phyloP scores from a whole-genome alignment of 805 yeast genomes.

The Ogataea philodendri region DNA sequence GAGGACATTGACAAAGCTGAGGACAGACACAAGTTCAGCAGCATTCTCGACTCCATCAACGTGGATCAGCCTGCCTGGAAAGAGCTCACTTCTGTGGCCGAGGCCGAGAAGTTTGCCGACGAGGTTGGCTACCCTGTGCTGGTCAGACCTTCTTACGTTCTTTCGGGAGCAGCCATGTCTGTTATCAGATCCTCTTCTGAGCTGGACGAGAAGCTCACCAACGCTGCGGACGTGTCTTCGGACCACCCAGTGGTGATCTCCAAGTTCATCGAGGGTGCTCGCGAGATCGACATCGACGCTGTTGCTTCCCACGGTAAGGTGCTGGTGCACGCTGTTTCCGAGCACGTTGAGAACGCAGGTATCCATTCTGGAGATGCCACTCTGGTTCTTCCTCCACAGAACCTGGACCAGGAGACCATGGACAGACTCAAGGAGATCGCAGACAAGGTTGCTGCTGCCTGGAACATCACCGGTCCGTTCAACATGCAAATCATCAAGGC shows the following conservation, averaged over 20 bases:
- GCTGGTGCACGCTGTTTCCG: conserved; percentile 96
- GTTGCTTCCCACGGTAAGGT: conserved; percentile 93
- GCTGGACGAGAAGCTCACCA: conserved; percentile 78
- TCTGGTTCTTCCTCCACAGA: conserved; percentile 94
- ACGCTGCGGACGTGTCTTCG: conserved; percentile 96
- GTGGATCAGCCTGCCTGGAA: conserved; percentile 99
- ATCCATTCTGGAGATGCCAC: conserved; percentile 99
- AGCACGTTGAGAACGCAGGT: conserved; percentile 99
- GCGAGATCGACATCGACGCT: conserved; percentile 98
- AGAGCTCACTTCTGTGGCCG: conserved; percentile 87
- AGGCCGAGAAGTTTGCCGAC: conserved; percentile 90
- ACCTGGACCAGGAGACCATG: conserved; percentile 87
- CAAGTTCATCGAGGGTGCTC: conserved; percentile 93
- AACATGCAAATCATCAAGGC: conserved; percentile 93
- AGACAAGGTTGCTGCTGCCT: conserved; percentile 91
- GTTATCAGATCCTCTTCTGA: conserved; percentile 89
- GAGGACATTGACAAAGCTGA: conserved; percentile 98
- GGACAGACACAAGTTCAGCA: conserved; percentile 94
- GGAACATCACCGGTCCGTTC: conserved; percentile 95
- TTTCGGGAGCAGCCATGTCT: conserved; percentile 99
- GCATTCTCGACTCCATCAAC: conserved; percentile 93
- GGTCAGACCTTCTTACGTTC: conserved; percentile 95
- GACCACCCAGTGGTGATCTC: conserved; percentile 98
- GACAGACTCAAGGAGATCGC: conserved; percentile 90
- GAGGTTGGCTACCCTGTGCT: conserved; percentile 90